Conservation (phyloP, 2,329 filamentous ascomycete species). For the Trichophyton verrucosum region DNA sequence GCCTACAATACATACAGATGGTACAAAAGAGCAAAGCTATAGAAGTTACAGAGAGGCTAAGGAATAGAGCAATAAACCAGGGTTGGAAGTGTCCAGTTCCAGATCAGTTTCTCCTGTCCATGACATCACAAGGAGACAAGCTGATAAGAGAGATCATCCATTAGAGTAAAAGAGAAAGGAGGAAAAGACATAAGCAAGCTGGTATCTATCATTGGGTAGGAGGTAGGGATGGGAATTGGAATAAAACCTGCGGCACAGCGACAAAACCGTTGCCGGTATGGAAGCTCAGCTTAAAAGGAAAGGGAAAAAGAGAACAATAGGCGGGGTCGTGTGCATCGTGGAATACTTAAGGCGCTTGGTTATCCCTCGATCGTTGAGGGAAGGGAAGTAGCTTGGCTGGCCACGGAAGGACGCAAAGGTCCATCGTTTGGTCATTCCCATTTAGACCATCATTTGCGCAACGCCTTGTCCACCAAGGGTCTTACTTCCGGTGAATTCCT, state of each 20-base stretch:
- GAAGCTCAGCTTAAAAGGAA: not conserved
- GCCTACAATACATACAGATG: not conserved
- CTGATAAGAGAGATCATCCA: not conserved
- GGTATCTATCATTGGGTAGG: slow-evolving; percentile 1
- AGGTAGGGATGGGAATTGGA: not conserved
- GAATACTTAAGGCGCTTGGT: not conserved
- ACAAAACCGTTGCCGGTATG: not conserved
- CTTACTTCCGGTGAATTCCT: slow-evolving; percentile 57
- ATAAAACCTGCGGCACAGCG: not conserved
- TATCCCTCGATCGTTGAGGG: not conserved
- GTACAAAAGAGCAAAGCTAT: not conserved
- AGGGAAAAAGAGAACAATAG: not conserved
- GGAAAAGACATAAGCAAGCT: not conserved
- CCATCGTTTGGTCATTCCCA: not conserved
- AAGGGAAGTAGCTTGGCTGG: not conserved
- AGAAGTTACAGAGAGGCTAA: slow-evolving; percentile 1
- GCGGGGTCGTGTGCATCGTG: not conserved
- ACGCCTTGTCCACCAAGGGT: slow-evolving; percentile 87
- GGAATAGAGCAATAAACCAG: not conserved
- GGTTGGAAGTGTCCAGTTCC: not conserved
- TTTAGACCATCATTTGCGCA: slow-evolving; percentile 90
- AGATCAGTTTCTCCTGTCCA: not conserved
- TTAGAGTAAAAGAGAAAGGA: not conserved
- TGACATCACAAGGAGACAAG: not conserved
- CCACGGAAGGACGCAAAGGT: not conserved